Evolutionary conservation across 331 rosid genomes (phyloP).

Genomic region (Ulmus americana): DNA sequence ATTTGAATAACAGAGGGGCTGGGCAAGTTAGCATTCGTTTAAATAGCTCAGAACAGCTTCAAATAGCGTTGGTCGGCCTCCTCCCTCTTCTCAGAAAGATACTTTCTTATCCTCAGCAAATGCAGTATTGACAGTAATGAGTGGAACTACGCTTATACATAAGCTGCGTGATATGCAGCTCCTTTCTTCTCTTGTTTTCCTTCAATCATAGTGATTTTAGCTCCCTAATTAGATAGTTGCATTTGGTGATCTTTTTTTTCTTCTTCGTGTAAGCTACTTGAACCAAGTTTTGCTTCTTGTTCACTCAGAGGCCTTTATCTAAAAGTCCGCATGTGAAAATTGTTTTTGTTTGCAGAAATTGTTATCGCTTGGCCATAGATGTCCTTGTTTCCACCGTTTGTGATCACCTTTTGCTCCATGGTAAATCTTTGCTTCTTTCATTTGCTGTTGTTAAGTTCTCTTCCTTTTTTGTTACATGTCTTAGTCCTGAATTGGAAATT

Average conservation of each 20-base stretch:
- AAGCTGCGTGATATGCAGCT: neutral
- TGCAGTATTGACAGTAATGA: constrained; percentile 56
- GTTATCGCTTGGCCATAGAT: neutral
- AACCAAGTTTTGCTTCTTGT: constrained; percentile 10
- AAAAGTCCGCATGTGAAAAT: constrained; percentile 2
- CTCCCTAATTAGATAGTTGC: constrained; percentile 5
- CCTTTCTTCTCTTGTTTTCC: neutral
- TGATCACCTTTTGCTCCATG: neutral
- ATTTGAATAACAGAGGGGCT: constrained; percentile 82
- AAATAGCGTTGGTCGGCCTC: constrained; percentile 64
- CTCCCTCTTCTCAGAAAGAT: constrained; percentile 61
- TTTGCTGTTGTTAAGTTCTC: too few relatives aligned
- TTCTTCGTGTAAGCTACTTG: constrained; percentile 11
- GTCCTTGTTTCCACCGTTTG: neutral
- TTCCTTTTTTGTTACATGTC: too few relatives aligned
- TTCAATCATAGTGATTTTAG: constrained; percentile 1
- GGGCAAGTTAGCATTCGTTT: constrained; percentile 85
- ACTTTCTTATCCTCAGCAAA: constrained; percentile 44
- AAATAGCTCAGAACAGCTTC: constrained; percentile 91
- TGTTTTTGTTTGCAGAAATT: neutral
- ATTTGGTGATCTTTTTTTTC: constrained; percentile 15
- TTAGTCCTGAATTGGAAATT: too few relatives aligned
- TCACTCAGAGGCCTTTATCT: constrained; percentile 6
- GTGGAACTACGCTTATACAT: constrained; percentile 31
- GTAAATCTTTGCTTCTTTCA: neutral